Conservation (phyloP, 2,329 filamentous ascomycete species). For the Aaosphaeria arxii region DNA sequence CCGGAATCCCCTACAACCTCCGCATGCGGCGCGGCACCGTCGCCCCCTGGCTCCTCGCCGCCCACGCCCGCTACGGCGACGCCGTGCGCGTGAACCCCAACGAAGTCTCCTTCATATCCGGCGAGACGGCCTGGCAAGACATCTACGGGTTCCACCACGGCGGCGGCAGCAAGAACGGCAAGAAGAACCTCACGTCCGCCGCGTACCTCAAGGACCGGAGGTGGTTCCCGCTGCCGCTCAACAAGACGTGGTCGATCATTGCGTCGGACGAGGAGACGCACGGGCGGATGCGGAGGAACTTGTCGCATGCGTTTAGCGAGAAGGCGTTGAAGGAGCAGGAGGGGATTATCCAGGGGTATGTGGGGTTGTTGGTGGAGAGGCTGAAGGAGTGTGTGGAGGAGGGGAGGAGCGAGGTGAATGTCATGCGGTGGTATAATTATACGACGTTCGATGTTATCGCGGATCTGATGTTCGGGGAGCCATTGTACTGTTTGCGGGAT, state of each 20-base stretch:
- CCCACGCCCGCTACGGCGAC: slow-evolving; percentile 42
- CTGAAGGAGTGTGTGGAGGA: slow-evolving; percentile 20
- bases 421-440: slow-evolving; percentile 27
- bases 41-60: slow-evolving; percentile 17
- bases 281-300: slow-evolving; percentile 32
- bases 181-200: slow-evolving; percentile 26
- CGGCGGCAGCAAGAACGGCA: slow-evolving; percentile 17
- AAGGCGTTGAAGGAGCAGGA: slow-evolving; percentile 42
- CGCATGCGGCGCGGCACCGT: slow-evolving; percentile 24
- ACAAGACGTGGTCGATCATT: slow-evolving; percentile 27
- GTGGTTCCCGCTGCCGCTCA: slow-evolving; percentile 32
- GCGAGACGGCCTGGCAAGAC: slow-evolving; percentile 43
- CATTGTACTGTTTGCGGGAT: slow-evolving; percentile 28
- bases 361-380: slow-evolving; percentile 37
- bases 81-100: slow-evolving; percentile 42
- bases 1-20: slow-evolving; percentile 29
- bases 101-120: slow-evolving; percentile 43
- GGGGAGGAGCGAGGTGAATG: slow-evolving; percentile 12
- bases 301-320: slow-evolving; percentile 43
- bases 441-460: slow-evolving; percentile 28
- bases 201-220: slow-evolving; percentile 36
- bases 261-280: slow-evolving; percentile 27
- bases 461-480: slow-evolving; percentile 30
- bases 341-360: slow-evolving; percentile 36
- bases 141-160: slow-evolving; percentile 42